phyloP scores from a whole-genome alignment of 441 rosid species.

The Gossypium lobatum region DNA sequence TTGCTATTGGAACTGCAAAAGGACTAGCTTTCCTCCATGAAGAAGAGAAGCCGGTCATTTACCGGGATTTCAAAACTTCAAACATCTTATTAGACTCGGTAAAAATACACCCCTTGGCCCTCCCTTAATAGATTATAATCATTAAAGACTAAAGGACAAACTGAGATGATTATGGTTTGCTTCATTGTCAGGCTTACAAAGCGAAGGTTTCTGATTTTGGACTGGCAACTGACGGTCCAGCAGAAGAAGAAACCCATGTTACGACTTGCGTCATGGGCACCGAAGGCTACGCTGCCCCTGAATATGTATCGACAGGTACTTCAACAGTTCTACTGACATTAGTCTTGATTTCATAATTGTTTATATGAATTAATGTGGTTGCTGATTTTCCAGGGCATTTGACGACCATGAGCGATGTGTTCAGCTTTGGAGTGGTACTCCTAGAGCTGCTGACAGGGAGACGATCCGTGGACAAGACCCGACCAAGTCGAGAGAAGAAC shows the following conservation, averaged over 20 bases:
- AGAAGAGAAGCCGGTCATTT: slow-evolving; percentile 36
- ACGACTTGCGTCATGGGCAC: slow-evolving; percentile 40
- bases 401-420: slow-evolving; percentile 38
- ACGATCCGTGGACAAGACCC: slow-evolving; percentile 26
- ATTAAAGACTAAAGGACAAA: background rate
- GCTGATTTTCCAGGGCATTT: slow-evolving; percentile 29
- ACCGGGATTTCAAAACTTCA: slow-evolving; percentile 36
- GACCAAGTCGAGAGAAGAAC: slow-evolving; percentile 22
- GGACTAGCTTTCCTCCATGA: slow-evolving; percentile 37
- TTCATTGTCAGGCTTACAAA: slow-evolving; percentile 25
- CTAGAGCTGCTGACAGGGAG: slow-evolving; percentile 37
- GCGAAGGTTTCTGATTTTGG: slow-evolving; percentile 41
- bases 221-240: slow-evolving; percentile 37
- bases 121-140: background rate
- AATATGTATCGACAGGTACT: slow-evolving; percentile 33
- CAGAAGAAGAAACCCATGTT: slow-evolving; percentile 30
- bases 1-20: slow-evolving; percentile 33
- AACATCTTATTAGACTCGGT: slow-evolving; percentile 39
- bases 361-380: background rate
- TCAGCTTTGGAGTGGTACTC: slow-evolving; percentile 39
- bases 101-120: background rate
- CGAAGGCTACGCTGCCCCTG: slow-evolving; percentile 43
- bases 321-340: background rate
- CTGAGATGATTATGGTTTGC: background rate
- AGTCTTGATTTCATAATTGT: background rate